Evolutionary conservation across 108 stramenopile genomes (phyloP).

Genomic region (Cyclotella kingstonii): DNA sequence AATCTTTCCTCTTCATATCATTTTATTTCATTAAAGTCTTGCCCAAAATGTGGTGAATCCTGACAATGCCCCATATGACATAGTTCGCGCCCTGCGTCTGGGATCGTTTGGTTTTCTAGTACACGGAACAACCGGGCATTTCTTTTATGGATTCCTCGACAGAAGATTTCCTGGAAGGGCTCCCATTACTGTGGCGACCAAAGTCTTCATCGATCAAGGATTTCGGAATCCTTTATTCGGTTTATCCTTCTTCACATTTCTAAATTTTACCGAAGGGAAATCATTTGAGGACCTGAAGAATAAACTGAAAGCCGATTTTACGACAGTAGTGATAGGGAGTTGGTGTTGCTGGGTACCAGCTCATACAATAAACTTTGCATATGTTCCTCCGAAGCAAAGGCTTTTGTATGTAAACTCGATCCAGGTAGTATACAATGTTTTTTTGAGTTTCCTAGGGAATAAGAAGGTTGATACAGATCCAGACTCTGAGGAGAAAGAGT

Average conservation of each 20-base stretch:
- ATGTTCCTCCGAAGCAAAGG: slow-evolving; percentile 87
- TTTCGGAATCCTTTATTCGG: slow-evolving; percentile 97
- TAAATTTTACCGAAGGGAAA: slow-evolving; percentile 86
- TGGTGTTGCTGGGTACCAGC: slow-evolving; percentile 77
- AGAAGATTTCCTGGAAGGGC: slow-evolving; percentile 91
- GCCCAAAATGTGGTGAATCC: slow-evolving; percentile 90
- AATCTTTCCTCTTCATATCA: too few species aligned
- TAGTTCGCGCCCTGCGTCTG: slow-evolving; percentile 83
- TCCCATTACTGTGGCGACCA: slow-evolving; percentile 89
- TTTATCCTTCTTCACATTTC: slow-evolving; percentile 93
- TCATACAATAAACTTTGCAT: slow-evolving; percentile 94
- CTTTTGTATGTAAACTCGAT: slow-evolving; percentile 96
- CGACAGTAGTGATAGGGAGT: slow-evolving; percentile 89
- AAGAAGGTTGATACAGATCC: slow-evolving; percentile 70
- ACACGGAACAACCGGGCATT: slow-evolving; percentile 96
- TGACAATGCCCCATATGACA: slow-evolving; percentile 82
- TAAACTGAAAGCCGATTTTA: slow-evolving; percentile 88
- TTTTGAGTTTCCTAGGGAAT: slow-evolving; percentile 92
- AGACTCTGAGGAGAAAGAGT: slow-evolving; percentile 51
- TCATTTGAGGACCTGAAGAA: slow-evolving; percentile 75
- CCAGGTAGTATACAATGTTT: slow-evolving; percentile 94
- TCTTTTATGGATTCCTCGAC: slow-evolving; percentile 93
- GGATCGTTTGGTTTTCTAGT: slow-evolving; percentile 93
- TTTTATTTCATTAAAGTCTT: slow-evolving; percentile 34
- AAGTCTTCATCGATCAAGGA: slow-evolving; percentile 92